Evolutionary conservation across 148 eudicot species (phyloP), one percentile per base, ranked within the genome.

Genomic region (Heliosperma pusillum): DNA sequence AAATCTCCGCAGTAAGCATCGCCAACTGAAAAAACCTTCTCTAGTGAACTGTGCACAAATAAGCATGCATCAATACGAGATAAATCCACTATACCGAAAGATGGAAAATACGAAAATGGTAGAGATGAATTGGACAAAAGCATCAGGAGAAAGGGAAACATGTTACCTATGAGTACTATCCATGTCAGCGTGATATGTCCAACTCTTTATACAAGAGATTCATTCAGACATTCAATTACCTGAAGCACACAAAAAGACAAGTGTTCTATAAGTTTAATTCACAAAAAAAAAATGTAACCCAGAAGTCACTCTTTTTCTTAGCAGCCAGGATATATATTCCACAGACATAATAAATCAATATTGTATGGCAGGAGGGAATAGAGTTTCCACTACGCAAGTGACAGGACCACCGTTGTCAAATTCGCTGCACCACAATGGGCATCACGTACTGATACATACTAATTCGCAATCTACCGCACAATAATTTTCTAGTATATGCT

Each of bases 1-100:
- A 85, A 79, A 62, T 82, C 76, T 66, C 99, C 99, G 59, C 66
- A 10, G 79, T 96, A 92, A 17, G 78, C 78, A 82, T 96, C 97
- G 3, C 93, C 95, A 78, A 87, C 87, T 42, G 84, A 58, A 69
- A 92, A 83, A 29, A 86, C 79, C 79, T 88, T 87, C 79, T 85
- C 26, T 30, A 62, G 60, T 60, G 68, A 76, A 88, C 87, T 60
- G 26, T 22, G 78, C 59, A 74, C 59, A 73, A 55, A 67, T 7
- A 58, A 80, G 74, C 44, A 55, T 17, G 59, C n/a, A 72, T 57
- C 40, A 67, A 3, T 24, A 63, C 21, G 53, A 64, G 16, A 52
- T 0, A 26, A 45, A 70, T 21, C 19, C 56, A 71, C 21, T 22
- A 16, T 20, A 69, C 4, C 11, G 10, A 53, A 21, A 21, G 22